A percentile compares a stretch with the other conserved stretches of the same genome.
phyloP scores from a whole-genome alignment of 2,329 filamentous ascomycete genomes.

The Setomelanomma holmii region DNA sequence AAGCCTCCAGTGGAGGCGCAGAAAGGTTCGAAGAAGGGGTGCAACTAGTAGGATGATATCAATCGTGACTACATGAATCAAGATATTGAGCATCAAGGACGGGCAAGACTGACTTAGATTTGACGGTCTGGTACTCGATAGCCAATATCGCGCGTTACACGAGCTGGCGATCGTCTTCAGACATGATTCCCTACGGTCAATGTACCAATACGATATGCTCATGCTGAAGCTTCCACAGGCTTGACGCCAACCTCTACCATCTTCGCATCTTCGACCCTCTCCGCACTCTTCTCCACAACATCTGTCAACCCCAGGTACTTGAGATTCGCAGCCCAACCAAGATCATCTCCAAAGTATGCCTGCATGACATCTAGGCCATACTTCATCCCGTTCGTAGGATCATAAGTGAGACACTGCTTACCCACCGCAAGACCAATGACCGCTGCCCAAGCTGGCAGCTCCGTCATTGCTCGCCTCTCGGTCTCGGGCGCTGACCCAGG shows the following conservation, averaged over 20 bases:
- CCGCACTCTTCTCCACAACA: slow-evolving; percentile 34
- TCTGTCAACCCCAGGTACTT: slow-evolving; percentile 44
- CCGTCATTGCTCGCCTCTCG: slow-evolving; percentile 24
- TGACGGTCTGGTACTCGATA: too few relatives aligned
- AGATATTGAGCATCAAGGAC: too few relatives aligned
- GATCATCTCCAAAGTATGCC: slow-evolving; percentile 71
- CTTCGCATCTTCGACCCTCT: slow-evolving; percentile 24
- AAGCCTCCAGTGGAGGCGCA: too few relatives aligned
- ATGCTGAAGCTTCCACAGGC: slow-evolving; percentile 35
- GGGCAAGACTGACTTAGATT: too few relatives aligned
- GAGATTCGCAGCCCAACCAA: slow-evolving; percentile 58
- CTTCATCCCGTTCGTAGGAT: slow-evolving; percentile 62
- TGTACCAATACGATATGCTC: neutral
- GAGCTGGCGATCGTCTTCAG: too few relatives aligned
- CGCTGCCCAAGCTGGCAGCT: slow-evolving; percentile 49
- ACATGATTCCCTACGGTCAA: too few relatives aligned
- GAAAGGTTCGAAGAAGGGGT: too few relatives aligned
- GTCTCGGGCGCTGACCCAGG: slow-evolving; percentile 10
- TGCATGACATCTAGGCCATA: slow-evolving; percentile 69
- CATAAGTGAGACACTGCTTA: slow-evolving; percentile 71
- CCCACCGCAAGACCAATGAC: slow-evolving; percentile 76
- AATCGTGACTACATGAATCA: too few relatives aligned
- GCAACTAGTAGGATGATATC: too few relatives aligned
- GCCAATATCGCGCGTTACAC: too few relatives aligned
- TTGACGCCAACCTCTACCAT: slow-evolving; percentile 40